phyloP scores from a whole-genome alignment of 495 filamentous ascomycete species.

The Alectoria sarmentosa region DNA sequence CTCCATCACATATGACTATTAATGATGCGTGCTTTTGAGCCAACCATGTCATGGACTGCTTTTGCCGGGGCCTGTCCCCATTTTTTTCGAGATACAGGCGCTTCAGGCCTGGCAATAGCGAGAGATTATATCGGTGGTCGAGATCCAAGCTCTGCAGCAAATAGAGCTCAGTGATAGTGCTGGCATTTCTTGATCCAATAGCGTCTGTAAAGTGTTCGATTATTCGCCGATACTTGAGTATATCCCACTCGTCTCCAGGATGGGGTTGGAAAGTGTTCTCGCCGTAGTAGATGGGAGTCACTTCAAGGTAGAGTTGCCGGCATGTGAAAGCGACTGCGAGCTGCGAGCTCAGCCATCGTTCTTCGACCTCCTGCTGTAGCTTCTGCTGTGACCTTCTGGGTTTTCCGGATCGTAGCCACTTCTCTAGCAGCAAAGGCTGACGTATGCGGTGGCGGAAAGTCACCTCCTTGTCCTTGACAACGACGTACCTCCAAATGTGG shows the following conservation, averaged over 20 bases:
- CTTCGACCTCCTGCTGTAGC: background rate
- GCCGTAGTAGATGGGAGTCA: constrained; percentile 12
- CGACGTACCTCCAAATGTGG: constrained; percentile 6
- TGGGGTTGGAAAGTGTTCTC: background rate
- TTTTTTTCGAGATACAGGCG: no score
- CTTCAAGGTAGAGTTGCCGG: constrained; percentile 11
- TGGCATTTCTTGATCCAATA: background rate
- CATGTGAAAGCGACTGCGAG: constrained; percentile 8
- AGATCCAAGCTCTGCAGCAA: no score
- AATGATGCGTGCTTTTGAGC: no score
- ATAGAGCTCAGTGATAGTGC: no score
- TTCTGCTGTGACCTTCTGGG: no score
- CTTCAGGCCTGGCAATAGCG: no score
- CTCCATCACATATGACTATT: no score
- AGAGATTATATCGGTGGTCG: no score
- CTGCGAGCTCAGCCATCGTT: background rate
- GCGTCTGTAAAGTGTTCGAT: background rate
- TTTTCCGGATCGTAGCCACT: no score
- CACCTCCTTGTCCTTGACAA: background rate
- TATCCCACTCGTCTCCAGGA: background rate
- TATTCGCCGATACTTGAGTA: no score
- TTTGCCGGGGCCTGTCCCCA: no score
- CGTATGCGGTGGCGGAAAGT: background rate
- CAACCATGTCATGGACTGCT: no score
- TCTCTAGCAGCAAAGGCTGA: background rate